Conservation (phyloP, 805 yeast species). For the Barnettozyma populi region DNA sequence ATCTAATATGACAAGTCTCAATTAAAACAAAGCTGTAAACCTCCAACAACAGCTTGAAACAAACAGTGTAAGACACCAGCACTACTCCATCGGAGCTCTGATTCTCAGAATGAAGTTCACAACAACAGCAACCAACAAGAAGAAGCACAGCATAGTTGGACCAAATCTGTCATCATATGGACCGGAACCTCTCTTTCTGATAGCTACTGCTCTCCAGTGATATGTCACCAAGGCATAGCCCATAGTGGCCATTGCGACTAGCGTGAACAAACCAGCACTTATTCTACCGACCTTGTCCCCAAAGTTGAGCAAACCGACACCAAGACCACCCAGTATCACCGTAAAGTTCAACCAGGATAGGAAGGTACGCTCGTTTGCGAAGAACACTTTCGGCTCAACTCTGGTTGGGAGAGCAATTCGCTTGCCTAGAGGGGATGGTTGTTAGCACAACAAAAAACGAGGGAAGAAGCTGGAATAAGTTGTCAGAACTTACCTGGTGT, state of each 20-base stretch:
- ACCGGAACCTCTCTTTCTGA: conserved; percentile 94
- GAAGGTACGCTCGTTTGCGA: conserved; percentile 98
- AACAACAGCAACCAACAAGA: conserved; percentile 86
- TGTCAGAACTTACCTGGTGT: conserved; percentile 47
- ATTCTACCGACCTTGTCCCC: conserved; percentile 93
- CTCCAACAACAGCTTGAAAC: background rate
- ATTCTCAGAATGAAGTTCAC: conserved; percentile 81
- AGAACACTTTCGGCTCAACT: conserved; percentile 97
- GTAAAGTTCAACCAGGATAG: conserved; percentile 98
- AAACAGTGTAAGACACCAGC: background rate
- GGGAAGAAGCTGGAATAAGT: no score
- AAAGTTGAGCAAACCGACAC: conserved; percentile 91
- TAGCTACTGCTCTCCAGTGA: conserved; percentile 99
- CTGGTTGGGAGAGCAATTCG: conserved; percentile 97
- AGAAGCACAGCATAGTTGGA: conserved; percentile 94
- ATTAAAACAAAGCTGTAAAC: background rate
- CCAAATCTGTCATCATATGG: conserved; percentile 99
- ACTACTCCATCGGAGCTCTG: conserved; percentile 9
- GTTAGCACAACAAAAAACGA: background rate
- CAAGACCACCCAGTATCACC: conserved; percentile 94
- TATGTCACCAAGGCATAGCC: conserved; percentile 90
- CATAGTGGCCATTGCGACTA: conserved; percentile 98
- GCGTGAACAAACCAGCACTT: conserved; percentile 89
- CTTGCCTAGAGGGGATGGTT: conserved; percentile 41
- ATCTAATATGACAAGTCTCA: background rate